These are phyloP conservation scores for Alternaria gansuensis DNA, from an alignment of 2,329 filamentous ascomycete species.

Conservation along the genomic window DNA sequence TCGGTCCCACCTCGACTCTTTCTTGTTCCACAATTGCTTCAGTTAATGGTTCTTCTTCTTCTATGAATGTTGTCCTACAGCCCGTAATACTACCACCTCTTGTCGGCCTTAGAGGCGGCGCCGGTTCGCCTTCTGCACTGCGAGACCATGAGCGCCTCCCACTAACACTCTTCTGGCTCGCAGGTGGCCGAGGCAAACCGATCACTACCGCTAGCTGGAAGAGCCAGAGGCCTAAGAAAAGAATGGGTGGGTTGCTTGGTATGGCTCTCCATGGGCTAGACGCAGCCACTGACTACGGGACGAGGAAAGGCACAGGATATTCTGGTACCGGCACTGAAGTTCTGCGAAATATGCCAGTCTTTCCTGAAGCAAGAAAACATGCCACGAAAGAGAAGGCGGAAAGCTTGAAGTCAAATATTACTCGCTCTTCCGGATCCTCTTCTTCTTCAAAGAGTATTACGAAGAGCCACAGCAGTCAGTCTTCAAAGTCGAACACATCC, in stretches of 20 bases:
- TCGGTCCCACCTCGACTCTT: background rate
- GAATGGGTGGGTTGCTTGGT: constrained; percentile 38
- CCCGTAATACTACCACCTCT: background rate
- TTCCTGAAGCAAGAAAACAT: background rate
- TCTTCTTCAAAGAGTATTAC: background rate
- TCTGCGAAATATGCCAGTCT: background rate
- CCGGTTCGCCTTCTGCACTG: constrained; percentile 7
- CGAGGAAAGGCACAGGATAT: background rate
- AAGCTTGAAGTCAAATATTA: background rate
- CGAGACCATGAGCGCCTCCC: constrained; percentile 26
- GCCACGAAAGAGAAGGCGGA: background rate
- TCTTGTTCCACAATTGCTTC: background rate
- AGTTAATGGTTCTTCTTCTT: background rate
- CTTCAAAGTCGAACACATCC: background rate
- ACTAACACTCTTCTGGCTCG: constrained; percentile 35
- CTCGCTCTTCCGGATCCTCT: background rate
- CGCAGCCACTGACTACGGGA: background rate
- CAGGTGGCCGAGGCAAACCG: constrained; percentile 31
- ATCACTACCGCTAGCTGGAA: constrained; percentile 34
- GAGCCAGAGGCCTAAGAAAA: constrained; percentile 30
- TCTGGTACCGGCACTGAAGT: background rate
- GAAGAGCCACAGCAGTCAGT: background rate
- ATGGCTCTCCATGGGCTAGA: constrained; percentile 34
- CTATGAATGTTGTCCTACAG: background rate
- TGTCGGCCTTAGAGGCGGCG: constrained; percentile 33